Conservation (phyloP, 116 monocot genomes). For the Iris pallida region DNA sequence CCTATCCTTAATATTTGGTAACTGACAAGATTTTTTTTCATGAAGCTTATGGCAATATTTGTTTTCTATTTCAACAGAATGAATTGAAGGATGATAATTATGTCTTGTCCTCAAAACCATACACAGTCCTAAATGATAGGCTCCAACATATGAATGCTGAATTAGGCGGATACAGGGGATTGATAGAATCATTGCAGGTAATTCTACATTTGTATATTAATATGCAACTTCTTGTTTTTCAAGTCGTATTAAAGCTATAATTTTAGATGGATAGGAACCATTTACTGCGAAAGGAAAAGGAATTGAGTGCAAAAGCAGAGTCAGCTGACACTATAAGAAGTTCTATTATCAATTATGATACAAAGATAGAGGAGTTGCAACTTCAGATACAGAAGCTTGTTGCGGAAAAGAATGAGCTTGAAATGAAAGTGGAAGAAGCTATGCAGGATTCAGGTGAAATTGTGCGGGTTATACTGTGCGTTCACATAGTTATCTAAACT, state of each 20-base stretch:
- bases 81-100: conserved; percentile 77
- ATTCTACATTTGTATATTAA: conserved; percentile 8
- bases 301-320: conserved; percentile 70
- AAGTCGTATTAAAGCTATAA: conserved; percentile 4
- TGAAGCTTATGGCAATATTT: background rate
- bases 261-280: conserved; percentile 63
- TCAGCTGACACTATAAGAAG: conserved; percentile 40
- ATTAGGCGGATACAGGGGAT: conserved; percentile 54
- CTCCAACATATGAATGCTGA: conserved; percentile 62
- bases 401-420: conserved; percentile 67
- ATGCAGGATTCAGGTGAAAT: conserved; percentile 81
- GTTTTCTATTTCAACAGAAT: conserved; percentile 34
- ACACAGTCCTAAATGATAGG: conserved; percentile 53
- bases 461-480: background rate
- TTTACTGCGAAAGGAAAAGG: conserved; percentile 53
- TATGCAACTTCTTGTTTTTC: too few species aligned
- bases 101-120: conserved; percentile 63
- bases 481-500: background rate
- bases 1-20: conserved; percentile 3
- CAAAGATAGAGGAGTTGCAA: conserved; percentile 58
- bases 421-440: conserved; percentile 74
- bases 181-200: conserved; percentile 80
- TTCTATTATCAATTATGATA: conserved; percentile 48
- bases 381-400: conserved; percentile 61
- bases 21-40: background rate